A percentile compares a stretch with the other conserved stretches of the same genome.
Conservation (phyloP, 139 green algal genomes). For the Closterium sp. region DNA sequence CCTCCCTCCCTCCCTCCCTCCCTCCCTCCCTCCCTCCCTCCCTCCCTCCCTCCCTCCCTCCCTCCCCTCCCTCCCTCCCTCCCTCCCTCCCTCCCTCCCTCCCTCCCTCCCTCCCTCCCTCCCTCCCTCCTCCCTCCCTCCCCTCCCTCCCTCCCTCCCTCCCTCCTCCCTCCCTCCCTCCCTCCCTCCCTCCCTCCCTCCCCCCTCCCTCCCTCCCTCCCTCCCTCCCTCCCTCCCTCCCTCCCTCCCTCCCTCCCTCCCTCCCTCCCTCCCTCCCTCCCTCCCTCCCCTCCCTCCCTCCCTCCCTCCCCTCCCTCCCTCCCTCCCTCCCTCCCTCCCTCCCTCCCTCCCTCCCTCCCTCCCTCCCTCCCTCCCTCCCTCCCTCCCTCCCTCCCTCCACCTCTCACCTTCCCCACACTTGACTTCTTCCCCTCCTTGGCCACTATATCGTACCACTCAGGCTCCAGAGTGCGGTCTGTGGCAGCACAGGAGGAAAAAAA, state of each 20-base stretch:
- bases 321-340: background rate
- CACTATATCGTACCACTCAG: background rate
- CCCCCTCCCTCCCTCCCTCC: background rate
- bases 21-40: too few relatives aligned
- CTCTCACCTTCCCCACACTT: background rate
- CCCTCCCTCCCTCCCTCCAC: background rate
- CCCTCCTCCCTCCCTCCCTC: background rate
- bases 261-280: background rate
- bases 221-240: background rate
- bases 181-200: background rate
- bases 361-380: background rate
- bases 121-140: too few relatives aligned
- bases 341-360: background rate
- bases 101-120: too few relatives aligned
- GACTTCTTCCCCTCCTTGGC: background rate
- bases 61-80: too few relatives aligned
- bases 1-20: too few relatives aligned
- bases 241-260: background rate
- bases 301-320: background rate
- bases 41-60: too few relatives aligned
- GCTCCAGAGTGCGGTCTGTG: background rate
- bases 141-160: too few relatives aligned
- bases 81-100: too few relatives aligned
- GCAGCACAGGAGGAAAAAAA: too few relatives aligned
- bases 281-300: background rate